Evolutionary conservation across 2,329 filamentous ascomycete species (phyloP).

Genomic region (Remersonia thermophila): DNA sequence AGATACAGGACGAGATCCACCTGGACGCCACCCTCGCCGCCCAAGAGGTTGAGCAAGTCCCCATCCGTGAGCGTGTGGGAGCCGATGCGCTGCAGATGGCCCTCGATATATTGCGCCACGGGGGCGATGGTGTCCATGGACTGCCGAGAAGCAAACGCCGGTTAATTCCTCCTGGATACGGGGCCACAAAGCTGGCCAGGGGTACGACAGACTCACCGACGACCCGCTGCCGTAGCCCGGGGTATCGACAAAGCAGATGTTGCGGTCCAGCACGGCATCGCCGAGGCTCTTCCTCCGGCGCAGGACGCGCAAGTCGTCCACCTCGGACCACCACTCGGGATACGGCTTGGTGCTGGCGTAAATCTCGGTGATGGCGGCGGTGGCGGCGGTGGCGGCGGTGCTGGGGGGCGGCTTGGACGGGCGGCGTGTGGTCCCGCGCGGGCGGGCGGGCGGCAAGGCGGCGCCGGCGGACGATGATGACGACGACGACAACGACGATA

Average conservation of each 20-base stretch:
- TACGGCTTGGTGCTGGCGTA: slow-evolving; percentile 75
- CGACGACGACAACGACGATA: too few species aligned
- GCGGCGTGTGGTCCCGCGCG: not conserved
- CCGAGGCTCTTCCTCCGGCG: slow-evolving; percentile 57
- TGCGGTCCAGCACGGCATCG: slow-evolving; percentile 74
- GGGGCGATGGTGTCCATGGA: slow-evolving; percentile 45
- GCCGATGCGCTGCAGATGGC: slow-evolving; percentile 51
- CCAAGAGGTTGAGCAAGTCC: slow-evolving; percentile 66
- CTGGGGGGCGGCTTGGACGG: slow-evolving; percentile 3
- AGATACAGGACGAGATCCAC: slow-evolving; percentile 82
- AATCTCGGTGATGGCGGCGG: slow-evolving; percentile 46
- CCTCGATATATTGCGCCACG: slow-evolving; percentile 61
- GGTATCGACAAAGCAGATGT: slow-evolving; percentile 88
- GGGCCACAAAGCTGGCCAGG: too few species aligned
- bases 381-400: slow-evolving; percentile 16
- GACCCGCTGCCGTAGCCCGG: slow-evolving; percentile 46
- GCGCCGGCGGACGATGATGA: too few species aligned
- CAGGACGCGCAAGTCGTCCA: slow-evolving; percentile 48
- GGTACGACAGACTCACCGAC: slow-evolving; percentile 34
- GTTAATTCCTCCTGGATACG: too few species aligned
- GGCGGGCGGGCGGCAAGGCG: too few species aligned
- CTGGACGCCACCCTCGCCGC: slow-evolving; percentile 69
- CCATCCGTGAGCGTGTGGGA: slow-evolving; percentile 53
- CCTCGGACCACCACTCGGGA: slow-evolving; percentile 78
- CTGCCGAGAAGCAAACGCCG: slow-evolving; percentile 18